Evolutionary conservation across 768 basidiomycete species (phyloP).

Genomic region (Mrakia hoshinonis): DNA sequence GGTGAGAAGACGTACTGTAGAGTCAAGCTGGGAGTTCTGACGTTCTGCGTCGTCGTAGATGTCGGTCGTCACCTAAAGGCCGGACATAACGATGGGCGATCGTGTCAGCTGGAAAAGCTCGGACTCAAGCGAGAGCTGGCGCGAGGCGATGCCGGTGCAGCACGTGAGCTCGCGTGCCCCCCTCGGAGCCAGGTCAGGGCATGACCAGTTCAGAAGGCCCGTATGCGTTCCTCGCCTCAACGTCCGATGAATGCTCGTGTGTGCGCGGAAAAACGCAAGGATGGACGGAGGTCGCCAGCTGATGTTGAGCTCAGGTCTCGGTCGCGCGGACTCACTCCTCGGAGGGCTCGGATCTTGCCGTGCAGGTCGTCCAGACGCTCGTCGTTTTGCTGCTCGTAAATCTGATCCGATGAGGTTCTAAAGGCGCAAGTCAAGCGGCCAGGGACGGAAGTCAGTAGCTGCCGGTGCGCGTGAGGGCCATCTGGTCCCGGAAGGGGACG

Average conservation of each 20-base stretch:
- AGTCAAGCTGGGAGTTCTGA: constrained; percentile 69
- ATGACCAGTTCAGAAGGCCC: too few relatives aligned
- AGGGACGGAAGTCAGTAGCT: too few relatives aligned
- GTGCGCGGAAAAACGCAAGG: too few relatives aligned
- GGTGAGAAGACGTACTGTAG: constrained; percentile 50
- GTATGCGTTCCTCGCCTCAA: too few relatives aligned
- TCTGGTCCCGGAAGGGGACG: too few relatives aligned
- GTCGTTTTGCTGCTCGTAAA: constrained; percentile 67
- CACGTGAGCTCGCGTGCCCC: too few relatives aligned
- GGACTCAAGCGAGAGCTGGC: background rate
- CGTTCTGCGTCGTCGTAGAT: constrained; percentile 75
- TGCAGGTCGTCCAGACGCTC: constrained; percentile 73
- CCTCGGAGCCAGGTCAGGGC: too few relatives aligned
- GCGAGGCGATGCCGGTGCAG: too few relatives aligned
- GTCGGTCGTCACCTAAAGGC: constrained; percentile 67
- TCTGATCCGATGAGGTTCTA: constrained; percentile 26
- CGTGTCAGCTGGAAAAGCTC: background rate
- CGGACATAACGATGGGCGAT: too few relatives aligned
- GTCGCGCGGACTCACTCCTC: constrained; percentile 51
- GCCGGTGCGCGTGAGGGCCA: too few relatives aligned
- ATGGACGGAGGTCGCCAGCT: background rate
- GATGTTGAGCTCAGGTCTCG: too few relatives aligned
- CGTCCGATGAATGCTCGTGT: too few relatives aligned
- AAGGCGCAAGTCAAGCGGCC: background rate
- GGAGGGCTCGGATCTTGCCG: constrained; percentile 69